Conservation (phyloP, 2,329 filamentous ascomycete species). For the Drechslerella dactyloides region DNA sequence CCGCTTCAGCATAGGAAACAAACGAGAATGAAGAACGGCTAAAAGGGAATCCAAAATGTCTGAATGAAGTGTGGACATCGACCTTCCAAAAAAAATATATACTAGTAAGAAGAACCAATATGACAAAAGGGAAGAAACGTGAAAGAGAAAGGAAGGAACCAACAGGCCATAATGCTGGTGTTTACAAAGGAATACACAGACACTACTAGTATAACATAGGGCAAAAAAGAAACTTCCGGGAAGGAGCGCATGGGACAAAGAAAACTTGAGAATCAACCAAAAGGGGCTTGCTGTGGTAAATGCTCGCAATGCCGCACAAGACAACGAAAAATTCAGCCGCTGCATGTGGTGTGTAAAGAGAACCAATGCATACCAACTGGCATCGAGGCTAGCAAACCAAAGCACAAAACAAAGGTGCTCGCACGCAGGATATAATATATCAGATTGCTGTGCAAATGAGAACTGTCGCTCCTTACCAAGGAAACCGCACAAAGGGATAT, state of each 20-base stretch:
- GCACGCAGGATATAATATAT: slow-evolving; percentile 4
- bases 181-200: slow-evolving; percentile 44
- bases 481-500: neutral
- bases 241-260: neutral
- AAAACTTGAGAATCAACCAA: slow-evolving; percentile 8
- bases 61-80: neutral
- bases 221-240: neutral
- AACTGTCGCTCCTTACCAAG: slow-evolving; percentile 4
- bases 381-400: slow-evolving; percentile 5
- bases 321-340: slow-evolving; percentile 9
- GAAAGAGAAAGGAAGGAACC: neutral
- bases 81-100: neutral
- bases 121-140: slow-evolving; percentile 8
- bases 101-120: slow-evolving; percentile 6
- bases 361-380: slow-evolving; percentile 14
- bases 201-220: slow-evolving; percentile 4
- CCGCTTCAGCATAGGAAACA: neutral
- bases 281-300: slow-evolving; percentile 37
- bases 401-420: slow-evolving; percentile 7
- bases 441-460: neutral
- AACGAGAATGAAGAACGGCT: slow-evolving; percentile 3
- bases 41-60: neutral
- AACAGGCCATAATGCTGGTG: neutral
- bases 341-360: slow-evolving; percentile 14
- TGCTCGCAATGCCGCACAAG: slow-evolving; percentile 16